Conservation (phyloP, 2,329 filamentous ascomycete genomes). For the Nannizzia gypsea region DNA sequence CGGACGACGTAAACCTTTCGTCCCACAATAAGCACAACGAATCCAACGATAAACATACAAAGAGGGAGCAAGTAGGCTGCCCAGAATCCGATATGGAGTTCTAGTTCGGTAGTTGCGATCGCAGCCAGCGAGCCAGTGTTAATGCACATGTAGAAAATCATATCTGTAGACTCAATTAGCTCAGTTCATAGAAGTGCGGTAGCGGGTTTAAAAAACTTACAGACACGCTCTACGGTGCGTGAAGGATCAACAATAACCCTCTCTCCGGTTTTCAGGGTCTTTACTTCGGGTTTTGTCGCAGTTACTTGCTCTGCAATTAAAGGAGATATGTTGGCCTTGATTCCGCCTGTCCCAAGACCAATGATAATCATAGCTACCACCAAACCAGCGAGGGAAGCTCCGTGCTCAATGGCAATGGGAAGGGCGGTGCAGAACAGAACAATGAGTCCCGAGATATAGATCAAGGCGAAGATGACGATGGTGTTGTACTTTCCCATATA, state of each 20-base stretch:
- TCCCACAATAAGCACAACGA: constrained; percentile 41
- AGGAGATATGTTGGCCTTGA: constrained; percentile 54
- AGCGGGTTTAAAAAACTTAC: constrained; percentile 5
- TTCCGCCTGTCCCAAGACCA: constrained; percentile 53
- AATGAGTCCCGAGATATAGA: constrained; percentile 48
- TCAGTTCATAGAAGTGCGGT: neutral
- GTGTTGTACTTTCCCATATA: constrained; percentile 52
- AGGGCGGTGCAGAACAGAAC: constrained; percentile 46
- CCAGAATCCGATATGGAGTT: constrained; percentile 55
- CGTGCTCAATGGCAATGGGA: constrained; percentile 39
- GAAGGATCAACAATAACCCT: constrained; percentile 54
- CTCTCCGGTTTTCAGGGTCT: constrained; percentile 36
- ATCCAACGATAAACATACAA: constrained; percentile 51
- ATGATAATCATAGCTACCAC: constrained; percentile 49
- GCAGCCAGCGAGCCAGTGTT: constrained; percentile 59
- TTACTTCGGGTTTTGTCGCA: constrained; percentile 41
- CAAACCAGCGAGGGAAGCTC: constrained; percentile 43
- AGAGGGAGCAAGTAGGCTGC: constrained; percentile 51
- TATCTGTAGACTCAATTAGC: constrained; percentile 30
- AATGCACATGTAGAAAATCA: constrained; percentile 63
- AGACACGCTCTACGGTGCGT: constrained; percentile 55
- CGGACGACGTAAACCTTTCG: constrained; percentile 36
- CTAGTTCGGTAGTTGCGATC: constrained; percentile 56
- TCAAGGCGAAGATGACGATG: constrained; percentile 42
- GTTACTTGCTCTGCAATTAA: constrained; percentile 55